These are phyloP conservation scores for Pythium sukuiense DNA, from an alignment of 352 stramenopile genomes.

Conservation along the genomic window DNA sequence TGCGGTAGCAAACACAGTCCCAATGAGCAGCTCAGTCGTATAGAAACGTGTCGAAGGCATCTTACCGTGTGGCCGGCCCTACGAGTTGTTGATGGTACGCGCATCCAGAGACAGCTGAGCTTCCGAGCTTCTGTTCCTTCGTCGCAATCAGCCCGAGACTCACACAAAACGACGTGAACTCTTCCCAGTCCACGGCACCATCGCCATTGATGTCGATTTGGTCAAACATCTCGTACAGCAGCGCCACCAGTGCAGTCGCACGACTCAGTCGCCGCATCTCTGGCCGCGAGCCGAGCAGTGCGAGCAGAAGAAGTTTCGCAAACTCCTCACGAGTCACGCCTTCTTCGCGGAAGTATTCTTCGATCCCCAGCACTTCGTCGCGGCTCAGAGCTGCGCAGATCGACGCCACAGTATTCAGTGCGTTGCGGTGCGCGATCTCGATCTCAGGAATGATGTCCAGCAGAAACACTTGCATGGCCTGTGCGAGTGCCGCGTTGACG, in stretches of 20 bases:
- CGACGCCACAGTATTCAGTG: conserved; percentile 35
- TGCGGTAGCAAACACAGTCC: conserved; percentile 10
- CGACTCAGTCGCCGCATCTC: conserved; percentile 37
- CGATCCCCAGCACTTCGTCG: conserved; percentile 58
- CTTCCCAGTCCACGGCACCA: conserved; percentile 74
- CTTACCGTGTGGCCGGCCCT: conserved; percentile 4
- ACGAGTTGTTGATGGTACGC: conserved; percentile 28
- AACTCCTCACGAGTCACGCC: conserved; percentile 54
- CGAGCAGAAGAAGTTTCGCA: conserved; percentile 46
- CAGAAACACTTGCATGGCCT: no score
- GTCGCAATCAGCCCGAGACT: conserved; percentile 60
- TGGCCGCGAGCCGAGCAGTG: conserved; percentile 42
- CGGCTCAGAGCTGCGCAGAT: conserved; percentile 62
- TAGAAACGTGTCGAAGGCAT: not conserved
- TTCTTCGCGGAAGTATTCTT: conserved; percentile 42
- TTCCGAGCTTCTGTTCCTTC: conserved; percentile 25
- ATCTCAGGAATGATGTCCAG: no score
- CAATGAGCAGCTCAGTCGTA: no score
- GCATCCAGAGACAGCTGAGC: not conserved
- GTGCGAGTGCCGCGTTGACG: no score
- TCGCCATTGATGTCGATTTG: conserved; percentile 88
- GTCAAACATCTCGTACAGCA: conserved; percentile 77
- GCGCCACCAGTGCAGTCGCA: conserved; percentile 37
- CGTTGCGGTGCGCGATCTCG: no score
- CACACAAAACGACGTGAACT: conserved; percentile 84